phyloP scores from a whole-genome alignment of 768 basidiomycete species.

The Lanmaoa rubissima region DNA sequence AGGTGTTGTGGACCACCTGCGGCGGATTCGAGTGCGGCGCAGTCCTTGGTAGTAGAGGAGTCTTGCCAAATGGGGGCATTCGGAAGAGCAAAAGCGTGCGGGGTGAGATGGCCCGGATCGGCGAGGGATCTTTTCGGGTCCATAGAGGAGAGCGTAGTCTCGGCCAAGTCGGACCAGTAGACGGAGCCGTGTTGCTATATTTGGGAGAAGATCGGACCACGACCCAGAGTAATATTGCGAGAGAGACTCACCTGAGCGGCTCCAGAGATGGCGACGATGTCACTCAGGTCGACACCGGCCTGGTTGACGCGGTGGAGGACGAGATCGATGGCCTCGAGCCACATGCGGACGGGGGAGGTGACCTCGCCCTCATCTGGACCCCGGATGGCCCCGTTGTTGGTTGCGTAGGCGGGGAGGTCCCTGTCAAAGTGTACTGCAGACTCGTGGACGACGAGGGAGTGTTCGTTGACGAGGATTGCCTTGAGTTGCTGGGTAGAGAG shows the following conservation, averaged over 20 bases:
- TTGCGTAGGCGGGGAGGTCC: background rate
- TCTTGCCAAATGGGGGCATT: constrained; percentile 8
- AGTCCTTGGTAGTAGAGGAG: constrained; percentile 1
- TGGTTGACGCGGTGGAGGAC: background rate
- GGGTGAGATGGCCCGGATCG: constrained; percentile 1
- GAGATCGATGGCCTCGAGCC: constrained; percentile 11
- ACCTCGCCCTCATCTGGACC: background rate
- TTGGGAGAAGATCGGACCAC: background rate
- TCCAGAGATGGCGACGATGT: background rate
- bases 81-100: background rate
- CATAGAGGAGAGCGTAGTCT: background rate
- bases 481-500: constrained; percentile 9
- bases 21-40: background rate
- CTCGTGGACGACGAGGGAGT: background rate
- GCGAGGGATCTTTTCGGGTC: background rate
- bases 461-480: background rate
- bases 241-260: constrained; percentile 5
- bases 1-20: background rate
- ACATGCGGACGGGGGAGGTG: constrained; percentile 5
- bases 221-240: background rate
- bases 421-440: background rate
- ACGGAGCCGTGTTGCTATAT: constrained; percentile 8
- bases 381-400: background rate
- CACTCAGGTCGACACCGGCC: background rate
- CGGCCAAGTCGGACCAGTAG: constrained; percentile 3